Evolutionary conservation across 305 asterid species (phyloP).

Genomic region (Fraxinus dipetala): DNA sequence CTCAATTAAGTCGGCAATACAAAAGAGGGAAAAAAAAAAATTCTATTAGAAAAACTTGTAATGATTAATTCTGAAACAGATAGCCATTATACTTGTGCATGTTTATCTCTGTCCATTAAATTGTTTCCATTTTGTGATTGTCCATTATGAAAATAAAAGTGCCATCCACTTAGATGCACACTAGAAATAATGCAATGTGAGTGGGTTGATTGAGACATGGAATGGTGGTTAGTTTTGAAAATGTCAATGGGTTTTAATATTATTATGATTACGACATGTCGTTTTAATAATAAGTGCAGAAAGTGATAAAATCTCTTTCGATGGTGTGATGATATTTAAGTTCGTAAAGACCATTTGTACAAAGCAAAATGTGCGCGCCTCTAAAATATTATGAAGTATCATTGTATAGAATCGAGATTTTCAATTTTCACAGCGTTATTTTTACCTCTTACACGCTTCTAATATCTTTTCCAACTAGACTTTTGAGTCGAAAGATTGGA

Average conservation of each 20-base stretch:
- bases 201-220: neutral
- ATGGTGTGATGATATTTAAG: too few species aligned
- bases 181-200: neutral
- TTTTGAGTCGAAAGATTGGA: neutral
- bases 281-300: neutral
- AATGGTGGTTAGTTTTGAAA: neutral
- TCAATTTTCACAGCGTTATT: too few species aligned
- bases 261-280: neutral
- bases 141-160: neutral
- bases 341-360: neutral
- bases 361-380: neutral
- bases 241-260: neutral
- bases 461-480: too few species aligned
- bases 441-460: neutral
- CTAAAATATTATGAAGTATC: too few species aligned
- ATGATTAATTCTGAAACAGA: neutral
- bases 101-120: neutral
- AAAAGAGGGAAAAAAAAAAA: neutral
- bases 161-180: neutral
- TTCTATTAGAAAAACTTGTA: neutral
- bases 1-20: neutral
- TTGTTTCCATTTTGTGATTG: neutral
- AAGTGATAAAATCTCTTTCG: neutral
- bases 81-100: neutral
- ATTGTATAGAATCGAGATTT: neutral